These are phyloP conservation scores for Polygonum maritimum DNA, from an alignment of 148 eudicot genomes.

Conservation along the genomic window DNA sequence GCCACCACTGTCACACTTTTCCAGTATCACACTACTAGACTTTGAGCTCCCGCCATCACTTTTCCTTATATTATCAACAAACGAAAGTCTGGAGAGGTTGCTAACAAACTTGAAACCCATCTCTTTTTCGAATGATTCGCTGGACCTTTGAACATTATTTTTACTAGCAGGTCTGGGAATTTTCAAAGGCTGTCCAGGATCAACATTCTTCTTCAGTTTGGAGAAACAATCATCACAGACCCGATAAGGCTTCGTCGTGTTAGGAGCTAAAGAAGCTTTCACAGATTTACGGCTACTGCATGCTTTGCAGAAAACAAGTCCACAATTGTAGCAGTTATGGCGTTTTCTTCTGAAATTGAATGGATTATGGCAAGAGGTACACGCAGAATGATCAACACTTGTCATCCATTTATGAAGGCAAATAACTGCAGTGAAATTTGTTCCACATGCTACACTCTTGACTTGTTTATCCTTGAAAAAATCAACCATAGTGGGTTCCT, in stretches of 20 bases:
- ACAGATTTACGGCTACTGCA: slow-evolving; percentile 74
- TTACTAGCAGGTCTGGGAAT: slow-evolving; percentile 44
- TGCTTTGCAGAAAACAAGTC: slow-evolving; percentile 72
- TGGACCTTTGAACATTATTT: slow-evolving; percentile 26
- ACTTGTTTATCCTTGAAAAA: slow-evolving; percentile 71
- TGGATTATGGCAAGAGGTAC: slow-evolving; percentile 65
- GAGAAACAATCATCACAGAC: slow-evolving; percentile 82
- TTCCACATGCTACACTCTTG: slow-evolving; percentile 66
- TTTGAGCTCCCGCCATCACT: slow-evolving; percentile 33
- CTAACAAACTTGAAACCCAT: slow-evolving; percentile 30
- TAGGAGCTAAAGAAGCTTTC: slow-evolving; percentile 83
- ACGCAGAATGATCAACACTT: slow-evolving; percentile 55
- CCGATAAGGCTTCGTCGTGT: slow-evolving; percentile 69
- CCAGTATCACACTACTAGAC: slow-evolving; percentile 18
- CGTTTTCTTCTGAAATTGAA: slow-evolving; percentile 83
- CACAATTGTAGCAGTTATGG: slow-evolving; percentile 93
- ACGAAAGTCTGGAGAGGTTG: slow-evolving; percentile 32
- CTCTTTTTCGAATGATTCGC: slow-evolving; percentile 46
- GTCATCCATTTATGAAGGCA: slow-evolving; percentile 71
- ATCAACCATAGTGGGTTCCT: slow-evolving; percentile 51
- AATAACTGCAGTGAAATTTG: slow-evolving; percentile 68
- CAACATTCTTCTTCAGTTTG: slow-evolving; percentile 54
- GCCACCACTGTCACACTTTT: slow-evolving; percentile 25
- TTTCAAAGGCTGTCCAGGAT: slow-evolving; percentile 25
- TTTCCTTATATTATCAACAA: slow-evolving; percentile 38